Evolutionary conservation across 345 rosid genomes (phyloP).

Genomic region (Sapria himalayana): DNA sequence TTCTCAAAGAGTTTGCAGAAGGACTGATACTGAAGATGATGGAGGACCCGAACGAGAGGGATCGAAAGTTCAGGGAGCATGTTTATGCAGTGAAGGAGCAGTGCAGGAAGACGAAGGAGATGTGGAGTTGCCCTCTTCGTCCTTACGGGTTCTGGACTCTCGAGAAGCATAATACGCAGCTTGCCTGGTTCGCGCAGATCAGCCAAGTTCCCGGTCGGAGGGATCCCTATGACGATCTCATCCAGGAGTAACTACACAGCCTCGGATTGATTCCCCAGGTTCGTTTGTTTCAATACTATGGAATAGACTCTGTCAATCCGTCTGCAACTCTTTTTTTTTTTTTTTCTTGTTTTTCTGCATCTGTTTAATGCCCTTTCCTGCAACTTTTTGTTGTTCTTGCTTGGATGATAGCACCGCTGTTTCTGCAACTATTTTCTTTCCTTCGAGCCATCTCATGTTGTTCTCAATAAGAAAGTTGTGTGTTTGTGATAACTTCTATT

Average conservation of each 20-base stretch:
- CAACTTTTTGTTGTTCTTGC: no score
- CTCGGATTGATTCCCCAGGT: slow-evolving; percentile 13
- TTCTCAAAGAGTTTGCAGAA: slow-evolving; percentile 93
- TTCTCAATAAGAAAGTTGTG: no score
- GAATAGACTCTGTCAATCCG: no score
- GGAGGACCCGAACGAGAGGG: slow-evolving; percentile 97
- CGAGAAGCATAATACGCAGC: slow-evolving; percentile 86
- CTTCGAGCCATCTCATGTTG: no score
- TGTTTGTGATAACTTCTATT: no score
- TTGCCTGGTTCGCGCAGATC: slow-evolving; percentile 86
- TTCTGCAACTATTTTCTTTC: no score
- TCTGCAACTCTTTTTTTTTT: no score
- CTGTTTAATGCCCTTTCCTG: no score
- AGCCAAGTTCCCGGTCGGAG: slow-evolving; percentile 89
- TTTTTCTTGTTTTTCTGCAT: no score
- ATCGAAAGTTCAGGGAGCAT: slow-evolving; percentile 54
- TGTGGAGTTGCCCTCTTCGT: slow-evolving; percentile 87
- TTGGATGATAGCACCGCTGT: no score
- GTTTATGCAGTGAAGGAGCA: slow-evolving; percentile 46
- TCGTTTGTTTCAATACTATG: not conserved
- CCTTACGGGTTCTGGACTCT: slow-evolving; percentile 97
- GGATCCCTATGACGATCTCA: slow-evolving; percentile 89
- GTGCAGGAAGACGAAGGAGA: slow-evolving; percentile 83
- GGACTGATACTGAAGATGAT: slow-evolving; percentile 59
- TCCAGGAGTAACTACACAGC: slow-evolving; percentile 19